Percentiles rank a stretch among this genome's conserved stretches.
Evolutionary conservation across 768 basidiomycete genomes (phyloP).

Genomic region (Chalciporus sphaerocephalus): DNA sequence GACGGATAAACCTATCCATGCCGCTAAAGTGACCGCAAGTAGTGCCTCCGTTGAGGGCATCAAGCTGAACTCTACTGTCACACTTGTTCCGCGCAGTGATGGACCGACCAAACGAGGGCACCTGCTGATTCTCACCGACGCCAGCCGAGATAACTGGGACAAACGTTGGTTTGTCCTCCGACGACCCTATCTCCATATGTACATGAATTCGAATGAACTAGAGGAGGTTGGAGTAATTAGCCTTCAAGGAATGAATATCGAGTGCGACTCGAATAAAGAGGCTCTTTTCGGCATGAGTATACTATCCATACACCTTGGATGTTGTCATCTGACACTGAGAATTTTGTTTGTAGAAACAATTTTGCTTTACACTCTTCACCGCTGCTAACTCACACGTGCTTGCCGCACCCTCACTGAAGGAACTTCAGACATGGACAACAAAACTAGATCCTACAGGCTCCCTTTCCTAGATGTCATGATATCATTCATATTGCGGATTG

Average conservation of each 20-base stretch:
- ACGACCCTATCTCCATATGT: slow-evolving; percentile 87
- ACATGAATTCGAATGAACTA: slow-evolving; percentile 76
- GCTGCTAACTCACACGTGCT: slow-evolving; percentile 89
- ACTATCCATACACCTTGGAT: background rate
- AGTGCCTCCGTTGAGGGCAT: slow-evolving; percentile 46
- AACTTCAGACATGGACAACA: slow-evolving; percentile 78
- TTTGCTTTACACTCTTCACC: slow-evolving; percentile 88
- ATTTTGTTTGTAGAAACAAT: slow-evolving; percentile 55
- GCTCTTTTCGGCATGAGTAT: slow-evolving; percentile 72
- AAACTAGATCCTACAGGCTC: slow-evolving; percentile 82
- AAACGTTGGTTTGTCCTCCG: slow-evolving; percentile 83
- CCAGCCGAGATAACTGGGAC: slow-evolving; percentile 76
- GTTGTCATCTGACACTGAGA: slow-evolving; percentile 8
- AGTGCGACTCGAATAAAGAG: slow-evolving; percentile 84
- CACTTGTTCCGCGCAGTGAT: slow-evolving; percentile 74
- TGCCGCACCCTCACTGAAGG: slow-evolving; percentile 76
- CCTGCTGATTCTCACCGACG: slow-evolving; percentile 75
- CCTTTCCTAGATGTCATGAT: slow-evolving; percentile 33
- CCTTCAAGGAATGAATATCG: slow-evolving; percentile 78
- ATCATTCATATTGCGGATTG: background rate
- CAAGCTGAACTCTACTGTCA: slow-evolving; percentile 70
- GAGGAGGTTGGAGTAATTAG: slow-evolving; percentile 83
- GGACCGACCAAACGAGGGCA: slow-evolving; percentile 81
- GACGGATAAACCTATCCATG: slow-evolving; percentile 33
- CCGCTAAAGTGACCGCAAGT: slow-evolving; percentile 26